A percentile compares a stretch with the other conserved stretches of the same genome.
Conservation (phyloP, 306 rosid species). For the Begonia masoniana region DNA sequence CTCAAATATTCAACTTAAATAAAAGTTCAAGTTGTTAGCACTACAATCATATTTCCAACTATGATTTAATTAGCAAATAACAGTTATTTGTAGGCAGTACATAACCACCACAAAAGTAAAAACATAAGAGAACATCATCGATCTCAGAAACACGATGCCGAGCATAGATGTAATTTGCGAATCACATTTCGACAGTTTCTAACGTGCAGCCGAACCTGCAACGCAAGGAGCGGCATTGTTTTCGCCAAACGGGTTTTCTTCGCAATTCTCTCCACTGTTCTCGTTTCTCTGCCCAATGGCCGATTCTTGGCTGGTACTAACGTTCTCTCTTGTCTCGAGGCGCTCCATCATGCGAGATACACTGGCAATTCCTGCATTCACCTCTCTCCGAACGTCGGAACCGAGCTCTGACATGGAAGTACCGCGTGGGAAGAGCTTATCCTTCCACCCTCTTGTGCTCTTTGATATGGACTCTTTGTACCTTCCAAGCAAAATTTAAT, state of each 20-base stretch:
- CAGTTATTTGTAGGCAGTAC: too few relatives aligned
- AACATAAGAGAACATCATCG: too few relatives aligned
- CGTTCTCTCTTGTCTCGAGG: conserved; percentile 63
- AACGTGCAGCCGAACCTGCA: background rate
- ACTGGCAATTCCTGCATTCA: conserved; percentile 70
- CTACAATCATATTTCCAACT: too few relatives aligned
- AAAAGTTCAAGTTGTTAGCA: too few relatives aligned
- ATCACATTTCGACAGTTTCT: background rate
- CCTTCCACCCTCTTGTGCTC: conserved; percentile 95
- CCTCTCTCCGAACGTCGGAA: conserved; percentile 78
- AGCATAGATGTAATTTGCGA: background rate
- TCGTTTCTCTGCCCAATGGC: background rate
- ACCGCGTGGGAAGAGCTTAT: conserved; percentile 81
- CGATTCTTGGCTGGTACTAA: conserved; percentile 9
- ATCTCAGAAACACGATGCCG: background rate
- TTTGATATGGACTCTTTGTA: conserved; percentile 92
- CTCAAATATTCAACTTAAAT: too few relatives aligned
- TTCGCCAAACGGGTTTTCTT: background rate
- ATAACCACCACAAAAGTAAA: too few relatives aligned
- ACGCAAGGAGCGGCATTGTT: background rate
- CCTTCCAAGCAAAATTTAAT: conserved; percentile 19
- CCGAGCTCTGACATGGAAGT: conserved; percentile 68
- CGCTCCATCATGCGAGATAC: conserved; percentile 86
- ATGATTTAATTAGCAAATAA: too few relatives aligned
- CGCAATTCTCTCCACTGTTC: background rate